Evolutionary conservation across 129 eudicot genomes (phyloP), one percentile per base, ranked within the genome.

Genomic region (Helianthus tuberosus): DNA sequence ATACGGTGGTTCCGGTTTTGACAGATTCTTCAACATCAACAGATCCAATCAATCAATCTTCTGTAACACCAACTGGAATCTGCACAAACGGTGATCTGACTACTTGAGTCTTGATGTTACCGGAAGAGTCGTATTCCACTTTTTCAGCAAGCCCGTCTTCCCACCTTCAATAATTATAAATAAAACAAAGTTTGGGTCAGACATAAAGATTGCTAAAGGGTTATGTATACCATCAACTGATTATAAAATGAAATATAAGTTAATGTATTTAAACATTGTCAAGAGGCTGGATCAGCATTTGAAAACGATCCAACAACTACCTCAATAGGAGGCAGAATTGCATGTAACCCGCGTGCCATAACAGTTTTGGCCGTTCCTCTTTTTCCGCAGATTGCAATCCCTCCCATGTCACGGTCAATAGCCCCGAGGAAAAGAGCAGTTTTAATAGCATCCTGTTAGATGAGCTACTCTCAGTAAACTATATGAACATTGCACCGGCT

Each of bases 1-100:
- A 90, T 55, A 94, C 94, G 29, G 99, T 94, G 23, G 99, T 91
- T 71, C 99, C 99, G 3, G 87, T 53, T 75, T 86, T 94, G 32
- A 94, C 86, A 48, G 99, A 94, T 68, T 94, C 97, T 80, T 94
- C 99, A 61, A 94, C 99, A 87, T 94, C 99, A 72, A 94, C 99
- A 68, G 99, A 94, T 27, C 99, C 99, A 46, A 94, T 81, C 23
- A 94, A 80, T 78, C 99, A 85, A 85, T 94, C 99, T 73, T 94
- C 99, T 27, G 99, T 94, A 41, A 94, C 97, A 72, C 99, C 99
- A 66, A 94, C 97, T 61, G 99, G 99, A 85, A 94, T 90, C 99
- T 94, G 98, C 67, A 93, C 85, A 78, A 94, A 94, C 46, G 99
- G 99, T 52, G 99, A 88, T 86, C 46, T 86, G 55, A 94, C 86